phyloP scores from a whole-genome alignment of 1,284 basidiomycete species.

The Boletellus dicymbophilus region DNA sequence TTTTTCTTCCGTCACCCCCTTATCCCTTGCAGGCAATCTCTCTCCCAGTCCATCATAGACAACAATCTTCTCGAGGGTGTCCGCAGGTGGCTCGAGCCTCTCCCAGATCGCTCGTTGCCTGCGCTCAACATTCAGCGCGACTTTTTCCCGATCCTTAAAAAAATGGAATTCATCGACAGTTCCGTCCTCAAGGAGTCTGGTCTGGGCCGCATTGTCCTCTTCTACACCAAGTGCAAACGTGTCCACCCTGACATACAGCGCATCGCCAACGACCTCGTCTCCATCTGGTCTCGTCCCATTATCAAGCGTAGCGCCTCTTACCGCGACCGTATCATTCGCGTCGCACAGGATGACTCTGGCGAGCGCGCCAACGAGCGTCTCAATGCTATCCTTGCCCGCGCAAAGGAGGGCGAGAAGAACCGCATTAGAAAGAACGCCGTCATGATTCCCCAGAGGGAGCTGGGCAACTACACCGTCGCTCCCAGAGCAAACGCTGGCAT shows the following conservation, averaged over 20 bases:
- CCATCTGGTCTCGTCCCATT: slow-evolving; percentile 91
- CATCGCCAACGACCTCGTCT: slow-evolving; percentile 85
- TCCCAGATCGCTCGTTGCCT: slow-evolving; percentile 90
- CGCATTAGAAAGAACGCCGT: slow-evolving; percentile 76
- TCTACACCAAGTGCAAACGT: slow-evolving; percentile 94
- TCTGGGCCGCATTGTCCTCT: slow-evolving; percentile 90
- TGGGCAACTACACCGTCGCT: slow-evolving; percentile 76
- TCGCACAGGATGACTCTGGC: slow-evolving; percentile 38
- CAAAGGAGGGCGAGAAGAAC: slow-evolving; percentile 66
- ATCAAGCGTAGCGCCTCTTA: slow-evolving; percentile 89
- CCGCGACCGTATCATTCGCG: slow-evolving; percentile 71
- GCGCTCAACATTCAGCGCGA: slow-evolving; percentile 96
- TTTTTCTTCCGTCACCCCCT: not conserved
- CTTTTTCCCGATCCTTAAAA: slow-evolving; percentile 82
- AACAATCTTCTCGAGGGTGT: slow-evolving; percentile 94
- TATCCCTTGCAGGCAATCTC: slow-evolving; percentile 61
- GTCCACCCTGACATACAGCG: slow-evolving; percentile 83
- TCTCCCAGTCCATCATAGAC: slow-evolving; percentile 93
- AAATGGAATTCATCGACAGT: slow-evolving; percentile 93
- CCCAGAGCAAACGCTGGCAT: slow-evolving; percentile 57
- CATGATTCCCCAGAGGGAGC: slow-evolving; percentile 68
- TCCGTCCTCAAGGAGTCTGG: slow-evolving; percentile 90
- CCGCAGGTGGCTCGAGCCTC: slow-evolving; percentile 91
- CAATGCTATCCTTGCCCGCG: slow-evolving; percentile 69
- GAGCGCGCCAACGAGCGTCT: slow-evolving; percentile 54